Evolutionary conservation across 1,139 yeast species (phyloP).

Genomic region (Candida tropicalis): DNA sequence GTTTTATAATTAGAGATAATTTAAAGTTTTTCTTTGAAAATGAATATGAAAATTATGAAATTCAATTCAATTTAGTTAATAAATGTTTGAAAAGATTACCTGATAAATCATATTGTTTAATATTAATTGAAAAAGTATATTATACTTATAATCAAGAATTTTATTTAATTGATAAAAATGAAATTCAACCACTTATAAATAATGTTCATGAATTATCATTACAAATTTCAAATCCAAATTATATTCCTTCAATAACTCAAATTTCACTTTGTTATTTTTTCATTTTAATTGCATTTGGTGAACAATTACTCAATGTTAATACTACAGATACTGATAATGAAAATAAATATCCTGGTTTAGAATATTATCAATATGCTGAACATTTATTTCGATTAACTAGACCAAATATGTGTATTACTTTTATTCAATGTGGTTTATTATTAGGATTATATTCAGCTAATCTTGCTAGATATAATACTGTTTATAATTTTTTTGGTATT

Average conservation of each 20-base stretch:
- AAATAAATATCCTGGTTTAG: slow-evolving; percentile 33
- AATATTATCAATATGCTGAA: slow-evolving; percentile 41
- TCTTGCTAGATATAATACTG: slow-evolving; percentile 49
- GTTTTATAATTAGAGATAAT: slow-evolving; percentile 1
- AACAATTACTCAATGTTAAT: slow-evolving; percentile 29
- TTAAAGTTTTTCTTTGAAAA: slow-evolving; percentile 10
- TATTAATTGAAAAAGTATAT: slow-evolving; percentile 32
- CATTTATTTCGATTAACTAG: slow-evolving; percentile 41
- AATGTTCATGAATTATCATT: slow-evolving; percentile 31
- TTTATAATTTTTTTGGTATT: slow-evolving; percentile 51
- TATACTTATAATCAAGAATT: slow-evolving; percentile 42
- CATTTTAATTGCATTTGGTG: slow-evolving; percentile 40
- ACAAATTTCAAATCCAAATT: slow-evolving; percentile 19
- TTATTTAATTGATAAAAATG: slow-evolving; percentile 29
- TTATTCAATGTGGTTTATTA: slow-evolving; percentile 48
- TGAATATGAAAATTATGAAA: slow-evolving; percentile 10
- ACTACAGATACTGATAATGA: slow-evolving; percentile 7
- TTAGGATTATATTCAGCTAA: slow-evolving; percentile 53
- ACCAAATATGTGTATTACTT: slow-evolving; percentile 41
- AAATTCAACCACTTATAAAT: slow-evolving; percentile 17
- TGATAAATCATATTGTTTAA: slow-evolving; percentile 28
- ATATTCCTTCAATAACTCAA: slow-evolving; percentile 6
- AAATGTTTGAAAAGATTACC: slow-evolving; percentile 23
- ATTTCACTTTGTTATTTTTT: slow-evolving; percentile 33
- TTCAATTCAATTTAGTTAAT: slow-evolving; percentile 11